phyloP scores from a whole-genome alignment of 1,284 basidiomycete genomes.

The Malassezia restricta region DNA sequence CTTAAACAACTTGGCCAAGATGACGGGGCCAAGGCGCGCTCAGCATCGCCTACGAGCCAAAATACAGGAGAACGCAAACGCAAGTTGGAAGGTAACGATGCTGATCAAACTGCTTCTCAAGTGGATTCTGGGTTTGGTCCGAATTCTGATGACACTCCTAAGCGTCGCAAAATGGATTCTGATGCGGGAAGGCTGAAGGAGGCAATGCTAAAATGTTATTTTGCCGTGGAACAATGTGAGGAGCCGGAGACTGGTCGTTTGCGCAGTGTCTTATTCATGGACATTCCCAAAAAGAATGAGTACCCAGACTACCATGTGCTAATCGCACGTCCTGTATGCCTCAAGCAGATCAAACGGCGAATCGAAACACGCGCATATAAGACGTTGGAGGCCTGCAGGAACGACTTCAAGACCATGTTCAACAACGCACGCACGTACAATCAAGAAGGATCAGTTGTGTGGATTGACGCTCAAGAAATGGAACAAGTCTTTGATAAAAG shows the following conservation, averaged over 20 bases:
- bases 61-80: constrained; percentile 30
- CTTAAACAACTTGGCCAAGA: constrained; percentile 23
- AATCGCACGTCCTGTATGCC: constrained; percentile 65
- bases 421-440: constrained; percentile 62
- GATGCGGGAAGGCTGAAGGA: constrained; percentile 59
- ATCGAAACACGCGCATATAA: constrained; percentile 64
- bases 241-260: constrained; percentile 54
- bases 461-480: constrained; percentile 60
- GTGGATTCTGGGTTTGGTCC: constrained; percentile 20
- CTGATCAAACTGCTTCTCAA: constrained; percentile 5
- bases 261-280: constrained; percentile 44
- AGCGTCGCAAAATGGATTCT: constrained; percentile 61
- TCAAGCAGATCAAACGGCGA: constrained; percentile 75
- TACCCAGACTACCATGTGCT: constrained; percentile 70
- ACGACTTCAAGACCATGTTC: constrained; percentile 80
- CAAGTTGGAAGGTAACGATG: constrained; percentile 22
- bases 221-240: constrained; percentile 63
- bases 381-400: constrained; percentile 59
- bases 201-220: constrained; percentile 66
- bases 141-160: constrained; percentile 47
- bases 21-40: background rate
- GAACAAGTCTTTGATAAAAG: constrained; percentile 36
- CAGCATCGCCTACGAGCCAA: constrained; percentile 4
- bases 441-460: constrained; percentile 69
- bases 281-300: constrained; percentile 52